Percentiles rank a stretch among this genome's conserved stretches.
phyloP scores from a whole-genome alignment of 1,284 basidiomycete species.

The Ustilago vetiveriae region DNA sequence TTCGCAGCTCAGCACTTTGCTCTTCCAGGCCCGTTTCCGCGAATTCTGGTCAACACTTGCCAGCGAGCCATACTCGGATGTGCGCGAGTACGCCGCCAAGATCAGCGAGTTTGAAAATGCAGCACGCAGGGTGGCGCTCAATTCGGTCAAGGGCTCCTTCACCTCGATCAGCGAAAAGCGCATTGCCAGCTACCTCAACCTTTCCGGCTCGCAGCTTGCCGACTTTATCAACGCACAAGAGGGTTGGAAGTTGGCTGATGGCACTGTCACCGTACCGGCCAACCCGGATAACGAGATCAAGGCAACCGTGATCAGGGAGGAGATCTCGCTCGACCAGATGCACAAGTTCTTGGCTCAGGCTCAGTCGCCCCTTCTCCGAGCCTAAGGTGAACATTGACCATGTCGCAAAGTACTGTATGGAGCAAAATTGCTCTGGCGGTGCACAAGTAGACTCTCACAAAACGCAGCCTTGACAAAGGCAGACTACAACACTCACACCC shows the following conservation, averaged over 20 bases:
- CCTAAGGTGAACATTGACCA: slow-evolving; percentile 14
- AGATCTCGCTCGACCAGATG: slow-evolving; percentile 78
- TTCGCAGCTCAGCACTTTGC: slow-evolving; percentile 77
- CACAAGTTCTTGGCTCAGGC: slow-evolving; percentile 58
- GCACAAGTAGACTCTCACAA: too few species aligned
- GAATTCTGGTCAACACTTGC: slow-evolving; percentile 78
- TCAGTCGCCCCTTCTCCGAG: slow-evolving; percentile 41
- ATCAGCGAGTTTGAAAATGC: slow-evolving; percentile 82
- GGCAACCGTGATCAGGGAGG: slow-evolving; percentile 90
- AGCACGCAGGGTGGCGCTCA: slow-evolving; percentile 78
- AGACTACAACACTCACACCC: too few species aligned
- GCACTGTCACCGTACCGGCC: slow-evolving; percentile 76
- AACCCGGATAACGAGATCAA: slow-evolving; percentile 80
- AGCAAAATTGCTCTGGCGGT: too few species aligned
- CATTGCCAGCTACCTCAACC: slow-evolving; percentile 77
- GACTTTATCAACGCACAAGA: slow-evolving; percentile 75
- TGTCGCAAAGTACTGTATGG: too few species aligned
- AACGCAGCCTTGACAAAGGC: too few species aligned
- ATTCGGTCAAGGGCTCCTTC: slow-evolving; percentile 81
- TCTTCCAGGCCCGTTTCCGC: slow-evolving; percentile 88
- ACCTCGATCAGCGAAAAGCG: slow-evolving; percentile 77
- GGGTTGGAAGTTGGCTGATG: slow-evolving; percentile 79
- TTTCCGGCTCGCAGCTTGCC: slow-evolving; percentile 76
- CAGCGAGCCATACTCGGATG: slow-evolving; percentile 72
- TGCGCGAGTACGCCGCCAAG: slow-evolving; percentile 85